phyloP scores from a whole-genome alignment of 345 rosid species.

The Populus davidiana region DNA sequence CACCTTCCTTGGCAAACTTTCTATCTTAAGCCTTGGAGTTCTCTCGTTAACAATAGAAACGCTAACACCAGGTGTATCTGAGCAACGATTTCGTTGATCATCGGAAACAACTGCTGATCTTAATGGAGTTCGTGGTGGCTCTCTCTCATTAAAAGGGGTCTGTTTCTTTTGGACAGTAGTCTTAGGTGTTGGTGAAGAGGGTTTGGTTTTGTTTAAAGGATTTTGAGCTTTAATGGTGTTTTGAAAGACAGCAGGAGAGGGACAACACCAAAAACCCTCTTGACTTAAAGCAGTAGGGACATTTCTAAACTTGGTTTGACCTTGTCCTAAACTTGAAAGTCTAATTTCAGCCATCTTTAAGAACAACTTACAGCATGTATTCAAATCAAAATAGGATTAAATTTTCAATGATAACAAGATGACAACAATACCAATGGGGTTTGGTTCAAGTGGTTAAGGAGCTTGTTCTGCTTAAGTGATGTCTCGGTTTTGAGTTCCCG shows the following conservation, averaged over 20 bases:
- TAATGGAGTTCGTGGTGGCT: conserved; percentile 45
- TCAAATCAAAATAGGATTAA: conserved; percentile 13
- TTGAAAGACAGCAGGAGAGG: conserved; percentile 90
- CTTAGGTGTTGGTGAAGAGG: conserved; percentile 62
- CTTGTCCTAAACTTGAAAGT: conserved; percentile 63
- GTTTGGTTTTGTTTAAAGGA: conserved; percentile 57
- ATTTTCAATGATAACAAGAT: conserved; percentile 4
- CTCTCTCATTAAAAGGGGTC: conserved; percentile 46
- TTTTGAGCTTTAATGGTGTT: conserved; percentile 67
- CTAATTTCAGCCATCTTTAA: conserved; percentile 80
- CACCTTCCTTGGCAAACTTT: conserved; percentile 80
- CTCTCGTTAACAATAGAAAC: conserved; percentile 58
- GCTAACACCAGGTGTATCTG: conserved; percentile 36
- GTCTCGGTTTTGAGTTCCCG: too few species aligned
- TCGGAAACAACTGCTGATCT: conserved; percentile 52
- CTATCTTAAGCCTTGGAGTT: conserved; percentile 60
- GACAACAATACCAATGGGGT: too few species aligned
- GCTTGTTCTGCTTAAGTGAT: too few species aligned
- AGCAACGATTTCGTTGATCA: conserved; percentile 38
- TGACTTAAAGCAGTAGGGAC: conserved; percentile 97
- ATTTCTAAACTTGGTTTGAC: conserved; percentile 76
- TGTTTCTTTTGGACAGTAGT: conserved; percentile 49
- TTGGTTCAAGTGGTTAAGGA: too few species aligned
- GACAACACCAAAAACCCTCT: conserved; percentile 99
- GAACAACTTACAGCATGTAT: conserved; percentile 29